These are phyloP conservation scores for Ascomycota sp. DNA, from an alignment of 2,329 filamentous ascomycete genomes.

Conservation along the genomic window DNA sequence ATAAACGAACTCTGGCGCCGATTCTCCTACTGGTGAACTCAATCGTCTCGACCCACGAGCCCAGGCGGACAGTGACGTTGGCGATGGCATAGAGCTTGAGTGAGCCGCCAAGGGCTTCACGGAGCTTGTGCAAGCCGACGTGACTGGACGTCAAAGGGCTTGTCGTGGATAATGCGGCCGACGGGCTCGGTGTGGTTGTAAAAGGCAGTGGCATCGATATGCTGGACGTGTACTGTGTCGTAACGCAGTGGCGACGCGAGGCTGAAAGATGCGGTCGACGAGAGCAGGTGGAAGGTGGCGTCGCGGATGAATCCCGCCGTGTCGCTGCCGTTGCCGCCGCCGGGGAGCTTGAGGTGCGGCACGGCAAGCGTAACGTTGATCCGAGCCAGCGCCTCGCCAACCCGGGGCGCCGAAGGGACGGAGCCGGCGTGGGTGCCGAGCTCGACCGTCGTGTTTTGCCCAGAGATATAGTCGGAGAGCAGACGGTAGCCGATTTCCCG, in stretches of 20 bases:
- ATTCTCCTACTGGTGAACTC: conserved; percentile 53
- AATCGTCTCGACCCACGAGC: conserved; percentile 52
- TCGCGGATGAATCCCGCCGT: conserved; percentile 53
- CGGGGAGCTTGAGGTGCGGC: conserved; percentile 43
- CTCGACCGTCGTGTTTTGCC: conserved; percentile 64
- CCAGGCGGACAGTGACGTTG: conserved; percentile 52
- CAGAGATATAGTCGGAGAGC: conserved; percentile 72
- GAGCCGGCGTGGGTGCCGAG: conserved; percentile 50
- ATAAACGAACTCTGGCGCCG: conserved; percentile 32
- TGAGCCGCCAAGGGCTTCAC: conserved; percentile 57
- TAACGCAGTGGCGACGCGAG: conserved; percentile 58
- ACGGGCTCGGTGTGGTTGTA: conserved; percentile 65
- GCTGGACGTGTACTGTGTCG: conserved; percentile 57
- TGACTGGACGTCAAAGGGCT: conserved; percentile 54
- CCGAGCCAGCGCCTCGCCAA: conserved; percentile 53
- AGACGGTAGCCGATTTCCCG: conserved; percentile 46
- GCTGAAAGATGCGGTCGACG: conserved; percentile 69
- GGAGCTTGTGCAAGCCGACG: conserved; percentile 67
- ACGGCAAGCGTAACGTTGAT: conserved; percentile 53
- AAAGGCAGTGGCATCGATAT: conserved; percentile 64
- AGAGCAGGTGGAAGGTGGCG: conserved; percentile 70
- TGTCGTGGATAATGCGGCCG: conserved; percentile 55
- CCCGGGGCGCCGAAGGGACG: conserved; percentile 50
- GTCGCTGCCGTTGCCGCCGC: conserved; percentile 17
- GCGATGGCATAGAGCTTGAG: conserved; percentile 65